phyloP scores from a whole-genome alignment of 768 basidiomycete genomes.

The Russula sp. region DNA sequence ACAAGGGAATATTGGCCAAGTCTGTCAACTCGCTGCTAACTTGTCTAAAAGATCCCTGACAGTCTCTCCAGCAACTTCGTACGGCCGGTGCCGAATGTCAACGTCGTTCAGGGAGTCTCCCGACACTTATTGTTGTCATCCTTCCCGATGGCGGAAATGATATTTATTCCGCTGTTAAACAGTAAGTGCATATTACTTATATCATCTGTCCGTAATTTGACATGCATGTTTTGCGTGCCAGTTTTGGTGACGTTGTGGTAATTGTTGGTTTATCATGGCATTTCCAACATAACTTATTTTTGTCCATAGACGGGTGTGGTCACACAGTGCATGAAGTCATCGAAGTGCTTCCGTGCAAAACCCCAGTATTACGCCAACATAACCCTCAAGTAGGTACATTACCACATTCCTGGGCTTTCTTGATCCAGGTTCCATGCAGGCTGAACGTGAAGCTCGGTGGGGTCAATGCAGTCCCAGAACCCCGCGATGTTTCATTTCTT shows the following conservation, averaged over 20 bases:
- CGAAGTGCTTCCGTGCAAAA: constrained; percentile 60
- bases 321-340: constrained; percentile 68
- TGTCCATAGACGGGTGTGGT: constrained; percentile 55
- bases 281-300: not conserved
- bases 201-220: not conserved
- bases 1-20: constrained; percentile 40
- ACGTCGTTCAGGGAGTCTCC: constrained; percentile 34
- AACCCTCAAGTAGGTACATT: constrained; percentile 54
- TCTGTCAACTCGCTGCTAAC: not conserved
- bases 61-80: constrained; percentile 38
- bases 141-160: constrained; percentile 72
- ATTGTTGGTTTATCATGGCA: constrained; percentile 17
- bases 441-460: constrained; percentile 83
- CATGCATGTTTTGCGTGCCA: constrained; percentile 25
- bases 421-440: constrained; percentile 31
- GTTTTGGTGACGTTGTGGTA: constrained; percentile 65
- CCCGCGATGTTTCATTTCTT: constrained; percentile 53
- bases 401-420: not conserved
- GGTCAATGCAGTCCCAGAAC: constrained; percentile 71
- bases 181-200: constrained; percentile 41
- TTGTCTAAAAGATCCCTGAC: not conserved
- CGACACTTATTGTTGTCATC: constrained; percentile 56
- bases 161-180: constrained; percentile 70
- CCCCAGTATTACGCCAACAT: constrained; percentile 79
- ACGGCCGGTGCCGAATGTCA: constrained; percentile 42